Conservation (phyloP, 2,329 filamentous ascomycete genomes). For the Myriosclerotinia curreyana region DNA sequence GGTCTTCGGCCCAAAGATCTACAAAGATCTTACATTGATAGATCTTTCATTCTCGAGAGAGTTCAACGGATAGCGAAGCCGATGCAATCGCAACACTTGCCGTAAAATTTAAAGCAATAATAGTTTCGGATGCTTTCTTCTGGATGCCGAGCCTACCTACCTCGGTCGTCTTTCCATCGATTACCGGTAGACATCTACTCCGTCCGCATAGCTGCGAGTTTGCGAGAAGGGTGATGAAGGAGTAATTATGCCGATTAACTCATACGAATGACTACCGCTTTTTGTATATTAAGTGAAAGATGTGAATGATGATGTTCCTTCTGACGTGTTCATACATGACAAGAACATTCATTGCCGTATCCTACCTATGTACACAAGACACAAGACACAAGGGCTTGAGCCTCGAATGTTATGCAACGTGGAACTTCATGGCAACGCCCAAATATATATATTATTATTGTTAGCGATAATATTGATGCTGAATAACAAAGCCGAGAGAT, state of each 20-base stretch:
- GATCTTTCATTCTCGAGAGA: background rate
- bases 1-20: no score
- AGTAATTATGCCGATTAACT: conserved; percentile 1
- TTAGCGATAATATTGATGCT: background rate
- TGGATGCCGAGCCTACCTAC: background rate
- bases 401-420: background rate
- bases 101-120: background rate
- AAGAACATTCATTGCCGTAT: background rate
- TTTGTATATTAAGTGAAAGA: background rate
- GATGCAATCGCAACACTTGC: background rate
- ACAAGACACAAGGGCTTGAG: background rate
- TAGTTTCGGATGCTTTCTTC: background rate
- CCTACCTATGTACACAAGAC: no score
- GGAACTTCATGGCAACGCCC: background rate
- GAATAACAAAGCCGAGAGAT: background rate
- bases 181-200: background rate
- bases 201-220: no score
- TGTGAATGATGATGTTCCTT: no score
- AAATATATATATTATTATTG: background rate
- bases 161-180: background rate
- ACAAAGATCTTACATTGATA: no score
- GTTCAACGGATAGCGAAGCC: no score
- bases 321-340: conserved; percentile 2
- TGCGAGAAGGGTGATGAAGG: no score
- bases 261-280: background rate